A percentile compares a stretch with the other conserved stretches of the same genome.
phyloP scores from a whole-genome alignment of 352 stramenopile genomes.

The Globisporangium middletonii region DNA sequence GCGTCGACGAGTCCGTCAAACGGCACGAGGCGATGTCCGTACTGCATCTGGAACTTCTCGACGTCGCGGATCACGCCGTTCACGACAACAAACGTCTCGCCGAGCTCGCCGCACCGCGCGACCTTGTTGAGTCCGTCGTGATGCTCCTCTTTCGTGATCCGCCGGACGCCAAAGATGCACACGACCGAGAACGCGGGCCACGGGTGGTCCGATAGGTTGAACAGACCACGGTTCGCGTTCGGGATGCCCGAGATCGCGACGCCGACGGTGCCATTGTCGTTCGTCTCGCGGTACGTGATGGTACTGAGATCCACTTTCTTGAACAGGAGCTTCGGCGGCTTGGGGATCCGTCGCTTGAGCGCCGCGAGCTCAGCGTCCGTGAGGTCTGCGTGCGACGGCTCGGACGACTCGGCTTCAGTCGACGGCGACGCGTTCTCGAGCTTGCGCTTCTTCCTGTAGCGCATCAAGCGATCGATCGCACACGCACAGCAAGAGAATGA shows the following conservation, averaged over 20 bases:
- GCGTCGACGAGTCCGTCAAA: slow-evolving; percentile 83
- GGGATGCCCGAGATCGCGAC: slow-evolving; percentile 80
- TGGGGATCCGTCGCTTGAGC: slow-evolving; percentile 75
- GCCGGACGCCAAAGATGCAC: slow-evolving; percentile 83
- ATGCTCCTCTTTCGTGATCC: slow-evolving; percentile 84
- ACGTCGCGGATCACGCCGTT: slow-evolving; percentile 82
- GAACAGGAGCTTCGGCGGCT: slow-evolving; percentile 76
- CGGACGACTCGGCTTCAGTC: slow-evolving; percentile 56
- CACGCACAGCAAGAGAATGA: background rate
- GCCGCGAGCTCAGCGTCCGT: slow-evolving; percentile 77
- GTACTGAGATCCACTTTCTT: slow-evolving; percentile 83
- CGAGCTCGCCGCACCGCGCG: slow-evolving; percentile 72
- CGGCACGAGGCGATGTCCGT: slow-evolving; percentile 71
- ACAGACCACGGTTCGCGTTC: slow-evolving; percentile 72
- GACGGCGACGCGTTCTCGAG: slow-evolving; percentile 55
- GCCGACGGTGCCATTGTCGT: slow-evolving; percentile 85
- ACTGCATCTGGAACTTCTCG: slow-evolving; percentile 86
- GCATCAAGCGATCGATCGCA: background rate
- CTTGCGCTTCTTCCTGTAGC: slow-evolving; percentile 68
- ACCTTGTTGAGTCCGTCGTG: slow-evolving; percentile 87
- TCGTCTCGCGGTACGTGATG: slow-evolving; percentile 80
- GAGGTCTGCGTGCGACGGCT: slow-evolving; percentile 61
- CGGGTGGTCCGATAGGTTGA: slow-evolving; percentile 72
- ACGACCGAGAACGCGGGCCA: slow-evolving; percentile 87
- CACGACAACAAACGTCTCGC: slow-evolving; percentile 85